Evolutionary conservation across 1,284 basidiomycete species (phyloP).

Genomic region (Flammula alnicola): DNA sequence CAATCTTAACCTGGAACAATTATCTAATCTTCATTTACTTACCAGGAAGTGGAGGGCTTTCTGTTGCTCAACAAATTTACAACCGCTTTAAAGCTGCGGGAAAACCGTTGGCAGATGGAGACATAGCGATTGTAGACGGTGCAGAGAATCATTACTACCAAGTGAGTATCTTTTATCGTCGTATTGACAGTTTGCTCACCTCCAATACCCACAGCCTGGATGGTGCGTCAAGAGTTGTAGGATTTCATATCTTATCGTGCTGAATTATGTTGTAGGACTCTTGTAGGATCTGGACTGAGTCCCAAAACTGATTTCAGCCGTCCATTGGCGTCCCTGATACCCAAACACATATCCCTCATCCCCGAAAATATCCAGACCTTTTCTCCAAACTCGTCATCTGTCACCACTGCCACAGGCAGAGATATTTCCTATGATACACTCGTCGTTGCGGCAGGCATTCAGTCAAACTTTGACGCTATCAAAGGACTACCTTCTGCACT

Average conservation of each 20-base stretch:
- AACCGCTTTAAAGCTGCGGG: slow-evolving; percentile 72
- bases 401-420: slow-evolving; percentile 74
- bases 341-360: slow-evolving; percentile 76
- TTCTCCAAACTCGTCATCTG: slow-evolving; percentile 74
- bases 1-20: slow-evolving; percentile 8
- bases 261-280: slow-evolving; percentile 65
- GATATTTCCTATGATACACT: slow-evolving; percentile 86
- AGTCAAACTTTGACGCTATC: slow-evolving; percentile 84
- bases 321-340: slow-evolving; percentile 73
- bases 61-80: slow-evolving; percentile 85
- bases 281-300: slow-evolving; percentile 89
- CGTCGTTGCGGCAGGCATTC: slow-evolving; percentile 88
- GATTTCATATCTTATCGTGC: not conserved
- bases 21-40: not conserved
- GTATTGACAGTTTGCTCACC: slow-evolving; percentile 19
- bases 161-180: slow-evolving; percentile 41
- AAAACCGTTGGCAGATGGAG: slow-evolving; percentile 69
- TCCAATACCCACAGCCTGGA: slow-evolving; percentile 64
- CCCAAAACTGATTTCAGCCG: slow-evolving; percentile 69
- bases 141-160: slow-evolving; percentile 82
- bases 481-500: slow-evolving; percentile 83
- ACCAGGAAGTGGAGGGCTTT: slow-evolving; percentile 77
- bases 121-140: slow-evolving; percentile 85
- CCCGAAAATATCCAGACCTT: slow-evolving; percentile 78
- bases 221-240: slow-evolving; percentile 57